These are phyloP conservation scores for Metarhizium rileyi DNA, from an alignment of 2,329 filamentous ascomycete genomes.

Conservation along the genomic window DNA sequence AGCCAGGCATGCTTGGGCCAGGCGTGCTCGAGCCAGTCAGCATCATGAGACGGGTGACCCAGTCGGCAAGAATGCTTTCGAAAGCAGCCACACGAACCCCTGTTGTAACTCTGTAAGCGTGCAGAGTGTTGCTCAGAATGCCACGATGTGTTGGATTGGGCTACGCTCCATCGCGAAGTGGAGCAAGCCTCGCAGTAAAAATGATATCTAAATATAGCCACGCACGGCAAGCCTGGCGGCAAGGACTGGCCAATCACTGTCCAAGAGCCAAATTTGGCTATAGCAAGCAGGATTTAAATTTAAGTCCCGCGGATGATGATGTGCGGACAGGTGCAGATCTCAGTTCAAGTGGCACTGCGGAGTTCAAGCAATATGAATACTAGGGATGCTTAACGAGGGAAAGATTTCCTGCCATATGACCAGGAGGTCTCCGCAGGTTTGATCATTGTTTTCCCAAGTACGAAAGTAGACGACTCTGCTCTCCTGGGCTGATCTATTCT, in stretches of 20 bases:
- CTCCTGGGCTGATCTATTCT: too few relatives aligned
- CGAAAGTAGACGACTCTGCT: too few relatives aligned
- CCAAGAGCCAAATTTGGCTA: conserved; percentile 16
- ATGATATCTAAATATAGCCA: conserved; percentile 24
- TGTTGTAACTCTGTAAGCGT: conserved; percentile 4
- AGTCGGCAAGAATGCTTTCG: conserved; percentile 3
- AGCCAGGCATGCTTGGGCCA: background rate
- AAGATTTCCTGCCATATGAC: too few relatives aligned
- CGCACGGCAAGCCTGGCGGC: conserved; percentile 20
- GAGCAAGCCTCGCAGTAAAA: conserved; percentile 4
- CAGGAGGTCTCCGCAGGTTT: too few relatives aligned
- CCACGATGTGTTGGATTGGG: background rate
- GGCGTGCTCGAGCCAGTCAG: conserved; percentile 2
- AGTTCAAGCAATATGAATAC: too few relatives aligned
- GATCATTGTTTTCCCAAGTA: too few relatives aligned
- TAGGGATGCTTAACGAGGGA: too few relatives aligned
- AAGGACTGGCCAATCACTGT: conserved; percentile 20
- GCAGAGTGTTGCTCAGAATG: background rate
- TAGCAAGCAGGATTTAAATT: background rate
- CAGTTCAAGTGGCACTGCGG: background rate
- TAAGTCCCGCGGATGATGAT: background rate
- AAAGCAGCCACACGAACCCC: conserved; percentile 8
- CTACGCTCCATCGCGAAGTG: conserved; percentile 5
- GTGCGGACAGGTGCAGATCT: background rate
- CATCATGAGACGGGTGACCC: background rate